Conservation (phyloP, 352 stramenopile genomes). For the Globisporangium cederbergense region DNA sequence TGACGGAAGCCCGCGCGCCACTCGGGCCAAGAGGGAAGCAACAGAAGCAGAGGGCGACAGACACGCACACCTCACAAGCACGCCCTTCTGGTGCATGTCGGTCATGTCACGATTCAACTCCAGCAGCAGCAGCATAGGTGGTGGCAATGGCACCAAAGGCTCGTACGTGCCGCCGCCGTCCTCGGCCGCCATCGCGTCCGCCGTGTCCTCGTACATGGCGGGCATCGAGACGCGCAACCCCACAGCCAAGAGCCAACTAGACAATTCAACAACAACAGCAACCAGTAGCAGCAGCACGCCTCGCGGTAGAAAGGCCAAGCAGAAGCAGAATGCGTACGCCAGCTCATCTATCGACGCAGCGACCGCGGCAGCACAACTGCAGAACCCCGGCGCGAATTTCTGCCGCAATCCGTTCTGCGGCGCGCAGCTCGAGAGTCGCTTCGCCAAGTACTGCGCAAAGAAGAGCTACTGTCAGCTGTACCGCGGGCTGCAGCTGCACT, state of each 20-base stretch:
- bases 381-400: conserved; percentile 11
- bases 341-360: not conserved
- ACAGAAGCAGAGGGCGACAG: not conserved
- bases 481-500: conserved; percentile 49
- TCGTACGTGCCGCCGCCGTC: conserved; percentile 2
- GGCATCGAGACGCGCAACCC: conserved; percentile 10
- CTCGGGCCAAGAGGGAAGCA: not conserved
- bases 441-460: conserved; percentile 42
- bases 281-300: not conserved
- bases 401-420: conserved; percentile 60
- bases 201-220: conserved; percentile 16
- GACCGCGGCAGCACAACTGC: not conserved
- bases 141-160: not conserved
- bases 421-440: conserved; percentile 33
- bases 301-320: not conserved
- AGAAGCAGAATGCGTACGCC: not conserved
- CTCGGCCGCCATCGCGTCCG: conserved; percentile 9
- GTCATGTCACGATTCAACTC: conserved; percentile 1
- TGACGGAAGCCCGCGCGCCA: too few species aligned
- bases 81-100: not conserved
- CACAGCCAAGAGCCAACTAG: not conserved
- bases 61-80: not conserved
- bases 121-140: too few species aligned
- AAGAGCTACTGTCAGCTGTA: conserved; percentile 52
- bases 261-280: not conserved